Conservation (phyloP, 805 yeast species). For the Zygoascus flipseniorum region DNA sequence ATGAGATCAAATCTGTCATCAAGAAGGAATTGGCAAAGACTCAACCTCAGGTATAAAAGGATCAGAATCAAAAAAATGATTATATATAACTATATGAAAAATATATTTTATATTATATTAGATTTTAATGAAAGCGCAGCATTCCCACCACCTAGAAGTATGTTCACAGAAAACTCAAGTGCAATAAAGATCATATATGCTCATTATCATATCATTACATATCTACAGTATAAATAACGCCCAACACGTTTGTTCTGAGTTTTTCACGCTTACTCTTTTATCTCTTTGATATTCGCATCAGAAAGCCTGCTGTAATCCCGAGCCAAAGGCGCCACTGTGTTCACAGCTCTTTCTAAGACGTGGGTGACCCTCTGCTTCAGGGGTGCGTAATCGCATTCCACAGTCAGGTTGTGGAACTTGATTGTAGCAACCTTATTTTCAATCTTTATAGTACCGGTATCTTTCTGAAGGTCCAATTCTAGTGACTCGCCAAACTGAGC, state of each 20-base stretch:
- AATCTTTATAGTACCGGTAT: constrained; percentile 50
- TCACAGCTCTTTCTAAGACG: constrained; percentile 67
- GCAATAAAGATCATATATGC: no score
- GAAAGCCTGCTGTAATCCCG: constrained; percentile 4
- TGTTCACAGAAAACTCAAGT: no score
- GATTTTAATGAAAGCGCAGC: no score
- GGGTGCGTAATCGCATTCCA: constrained; percentile 65
- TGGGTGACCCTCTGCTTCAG: constrained; percentile 76
- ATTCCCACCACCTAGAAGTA: no score
- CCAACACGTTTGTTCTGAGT: no score
- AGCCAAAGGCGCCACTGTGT: constrained; percentile 70
- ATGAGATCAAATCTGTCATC: constrained; percentile 66
- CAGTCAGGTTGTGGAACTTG: constrained; percentile 54
- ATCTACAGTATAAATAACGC: neutral
- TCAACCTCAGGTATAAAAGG: neutral
- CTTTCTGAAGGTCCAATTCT: constrained; percentile 28
- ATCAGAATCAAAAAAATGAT: neutral
- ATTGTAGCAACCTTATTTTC: constrained; percentile 71
- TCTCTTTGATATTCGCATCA: neutral
- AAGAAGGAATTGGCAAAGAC: constrained; percentile 49
- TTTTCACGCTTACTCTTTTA: neutral
- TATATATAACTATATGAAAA: neutral
- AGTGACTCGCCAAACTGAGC: constrained; percentile 88
- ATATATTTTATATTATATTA: no score
- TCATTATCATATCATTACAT: neutral